Base-by-base conservation (phyloP, 139 green algal species). In the Mesostigma viride region DNA sequence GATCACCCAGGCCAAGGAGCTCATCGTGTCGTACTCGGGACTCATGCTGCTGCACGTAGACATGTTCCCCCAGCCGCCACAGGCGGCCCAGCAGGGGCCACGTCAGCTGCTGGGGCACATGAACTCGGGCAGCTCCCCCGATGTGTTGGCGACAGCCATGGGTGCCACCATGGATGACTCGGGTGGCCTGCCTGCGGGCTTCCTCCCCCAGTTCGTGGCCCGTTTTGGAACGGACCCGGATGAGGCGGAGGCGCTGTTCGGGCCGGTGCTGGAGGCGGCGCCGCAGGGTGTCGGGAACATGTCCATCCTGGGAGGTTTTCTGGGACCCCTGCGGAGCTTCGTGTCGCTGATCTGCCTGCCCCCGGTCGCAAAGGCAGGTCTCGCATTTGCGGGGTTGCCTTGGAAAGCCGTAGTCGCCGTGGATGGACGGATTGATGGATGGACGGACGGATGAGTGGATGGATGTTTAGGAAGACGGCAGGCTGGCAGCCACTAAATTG, bases 1-100 rank as follows among this genome's bases (percentile, higher is more conserved):
- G 0, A 24, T 68, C 24, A 8, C 46, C 28, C 28, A 60, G 0
- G 71, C 75, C n/a, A 84, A 78, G 36, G 81, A 95, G 62, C 76
- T 96, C 30, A 61, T 88, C 1, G 80, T 96, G 26, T 87, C 77
- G 4, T 96, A 97, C 64, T 58, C 75, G 0, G 82, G 81, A 0
- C 81, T 97, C 0, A 75, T 84, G 5, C 78, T 97, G 14, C 79
- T 70, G 20, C 71, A 84, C 4, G 31, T 66, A 2, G 81, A 85
- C 34, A 82, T 96, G 73, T 90, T 95, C 58, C 84, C 84, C 6
- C 81, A 87, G 72, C 78, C 82, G n/a, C 27, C 31, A 8, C 22
- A 51, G 40, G 11, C 40, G 14, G 40, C 40, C 40, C 40, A 8
- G 11, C 14, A 51, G 40, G 40, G 20, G 32, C 4, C 35, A 53